Evolutionary conservation across 1,284 basidiomycete species (phyloP), one percentile per base, ranked within the genome.

Genomic region (Leccinum griseonigrum): DNA sequence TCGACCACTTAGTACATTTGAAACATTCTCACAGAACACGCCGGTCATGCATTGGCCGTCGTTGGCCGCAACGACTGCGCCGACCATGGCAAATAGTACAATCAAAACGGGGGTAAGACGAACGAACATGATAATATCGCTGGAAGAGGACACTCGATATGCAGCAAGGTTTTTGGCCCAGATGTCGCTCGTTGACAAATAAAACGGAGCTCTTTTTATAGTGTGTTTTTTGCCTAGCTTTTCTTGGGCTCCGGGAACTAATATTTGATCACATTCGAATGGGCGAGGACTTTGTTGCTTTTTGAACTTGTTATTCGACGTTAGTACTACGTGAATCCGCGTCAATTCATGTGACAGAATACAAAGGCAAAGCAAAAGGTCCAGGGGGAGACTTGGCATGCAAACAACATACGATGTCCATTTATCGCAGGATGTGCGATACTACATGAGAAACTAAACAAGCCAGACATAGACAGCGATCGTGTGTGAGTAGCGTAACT

Each of bases 91-190:
- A 26, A 26, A 26, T 26, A 26, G 22, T 26, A 26, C 22, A 10
- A 61, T n/a, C 16, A 52, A 26, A 50, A 55, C 3, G n/a, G 58
- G 32, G 32, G 32, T 34, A 14, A 43, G 29, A n/a, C 52, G 63
- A 52, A n/a, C n/a, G 16, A 64, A 55, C 62, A 63, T 64, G 36
- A 46, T 18, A n/a, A 46, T 46, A 46, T 46, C 9, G 43, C 34
- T 26, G 1, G 16, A 34, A 22, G n/a, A 29, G 22, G 48, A 32
- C 0, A 22, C 10, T 28, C n/a, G 40, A 18, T 46, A 9, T 40
- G 38, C 14, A n/a, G 29, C 16, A 18, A 46, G 10, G 43, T 11
- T 46, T 46, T 18, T 2, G 10, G 40, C 22, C 22, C 22, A 26
- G 18, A 10, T 46, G 43, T 18, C 18, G 43, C 5, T 46, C 18